Conservation (phyloP, 768 basidiomycete species). For the Kwoniella botswanensis region DNA sequence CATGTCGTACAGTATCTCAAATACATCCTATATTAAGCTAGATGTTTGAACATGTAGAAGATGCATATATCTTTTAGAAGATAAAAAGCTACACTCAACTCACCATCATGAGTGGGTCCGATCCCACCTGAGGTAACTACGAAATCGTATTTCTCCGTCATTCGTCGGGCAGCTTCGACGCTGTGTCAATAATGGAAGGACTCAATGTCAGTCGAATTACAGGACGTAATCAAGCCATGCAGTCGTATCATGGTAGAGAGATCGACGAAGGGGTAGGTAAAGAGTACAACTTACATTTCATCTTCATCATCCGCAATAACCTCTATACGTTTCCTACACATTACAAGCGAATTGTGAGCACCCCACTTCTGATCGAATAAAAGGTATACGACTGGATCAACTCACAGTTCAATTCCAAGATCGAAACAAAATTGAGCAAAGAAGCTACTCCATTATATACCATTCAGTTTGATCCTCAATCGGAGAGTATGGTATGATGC, state of each 20-base stretch:
- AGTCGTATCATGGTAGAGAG: not conserved
- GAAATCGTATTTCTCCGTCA: constrained; percentile 82
- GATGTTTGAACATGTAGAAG: not conserved
- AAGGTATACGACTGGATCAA: not conserved
- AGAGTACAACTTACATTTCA: constrained; percentile 70
- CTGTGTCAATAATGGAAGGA: constrained; percentile 58
- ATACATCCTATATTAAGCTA: not conserved
- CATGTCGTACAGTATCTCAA: too few relatives aligned
- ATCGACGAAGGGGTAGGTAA: not conserved
- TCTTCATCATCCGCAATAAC: constrained; percentile 88
- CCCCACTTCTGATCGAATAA: not conserved
- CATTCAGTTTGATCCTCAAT: not conserved
- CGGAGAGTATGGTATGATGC: not conserved
- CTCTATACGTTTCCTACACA: constrained; percentile 77
- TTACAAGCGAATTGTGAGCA: not conserved
- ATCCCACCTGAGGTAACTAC: constrained; percentile 91
- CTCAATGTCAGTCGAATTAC: not conserved
- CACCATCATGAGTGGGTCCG: constrained; percentile 87
- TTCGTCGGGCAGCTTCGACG: constrained; percentile 79
- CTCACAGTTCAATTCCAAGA: constrained; percentile 63
- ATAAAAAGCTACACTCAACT: constrained; percentile 35
- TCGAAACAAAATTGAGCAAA: constrained; percentile 90
- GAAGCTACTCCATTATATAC: constrained; percentile 62
- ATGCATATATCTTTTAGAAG: too few relatives aligned
- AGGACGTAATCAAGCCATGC: not conserved